phyloP scores from a whole-genome alignment of 106 monocot genomes.

The Platanthera zijinensis region DNA sequence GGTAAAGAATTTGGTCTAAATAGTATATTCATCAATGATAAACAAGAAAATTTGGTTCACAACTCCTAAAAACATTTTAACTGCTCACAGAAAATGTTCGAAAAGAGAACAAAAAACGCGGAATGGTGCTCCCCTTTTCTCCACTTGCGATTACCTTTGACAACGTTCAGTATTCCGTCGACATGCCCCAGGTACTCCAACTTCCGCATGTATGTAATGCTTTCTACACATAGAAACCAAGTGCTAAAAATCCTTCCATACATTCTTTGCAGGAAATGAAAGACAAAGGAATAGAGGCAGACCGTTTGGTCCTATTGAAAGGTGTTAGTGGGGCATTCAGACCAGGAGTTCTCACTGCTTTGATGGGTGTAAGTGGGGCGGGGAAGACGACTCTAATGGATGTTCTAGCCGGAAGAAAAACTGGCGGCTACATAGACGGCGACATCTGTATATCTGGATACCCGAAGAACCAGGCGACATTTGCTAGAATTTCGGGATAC shows the following conservation, averaged over 20 bases:
- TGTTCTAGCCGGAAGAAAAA: constrained; percentile 84
- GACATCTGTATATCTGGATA: constrained; percentile 60
- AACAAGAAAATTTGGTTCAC: neutral
- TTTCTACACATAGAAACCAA: neutral
- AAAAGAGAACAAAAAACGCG: constrained; percentile 25
- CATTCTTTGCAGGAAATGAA: constrained; percentile 67
- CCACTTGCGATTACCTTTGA: constrained; percentile 70
- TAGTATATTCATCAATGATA: no score
- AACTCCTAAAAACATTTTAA: neutral
- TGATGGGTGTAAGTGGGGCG: constrained; percentile 91
- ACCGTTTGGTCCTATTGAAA: constrained; percentile 56
- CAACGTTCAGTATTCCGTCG: constrained; percentile 63
- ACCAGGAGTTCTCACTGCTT: constrained; percentile 80
- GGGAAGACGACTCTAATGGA: constrained; percentile 92
- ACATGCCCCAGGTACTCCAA: constrained; percentile 56
- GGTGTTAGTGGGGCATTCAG: constrained; percentile 71
- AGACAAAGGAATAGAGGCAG: constrained; percentile 43
- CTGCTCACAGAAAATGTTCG: neutral
- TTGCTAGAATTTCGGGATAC: constrained; percentile 82
- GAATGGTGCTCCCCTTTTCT: constrained; percentile 73
- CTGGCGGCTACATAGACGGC: constrained; percentile 82
- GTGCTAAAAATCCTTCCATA: neutral
- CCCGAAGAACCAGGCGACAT: constrained; percentile 87
- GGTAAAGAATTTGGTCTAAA: neutral
- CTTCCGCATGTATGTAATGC: neutral